phyloP scores from a whole-genome alignment of 2,329 filamentous ascomycete genomes.

The Aspergillus transmontanensis region DNA sequence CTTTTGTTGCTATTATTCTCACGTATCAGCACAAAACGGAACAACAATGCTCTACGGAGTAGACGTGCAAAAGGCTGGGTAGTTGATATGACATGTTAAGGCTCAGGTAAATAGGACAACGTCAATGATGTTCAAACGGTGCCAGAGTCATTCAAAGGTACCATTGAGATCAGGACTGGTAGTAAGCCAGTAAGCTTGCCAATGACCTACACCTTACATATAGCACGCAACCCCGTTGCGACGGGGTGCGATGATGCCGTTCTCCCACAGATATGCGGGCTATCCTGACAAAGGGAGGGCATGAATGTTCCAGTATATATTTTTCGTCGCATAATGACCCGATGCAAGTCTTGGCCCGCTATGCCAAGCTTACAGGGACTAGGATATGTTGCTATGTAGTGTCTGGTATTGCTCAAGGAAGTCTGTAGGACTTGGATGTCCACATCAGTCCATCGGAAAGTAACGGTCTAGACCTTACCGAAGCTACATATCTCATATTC shows the following conservation, averaged over 20 bases:
- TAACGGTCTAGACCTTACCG: not conserved
- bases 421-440: not conserved
- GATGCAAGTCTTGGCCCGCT: not conserved
- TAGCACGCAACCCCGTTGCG: not conserved
- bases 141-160: not conserved
- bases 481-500: not conserved
- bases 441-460: not conserved
- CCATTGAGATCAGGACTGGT: not conserved
- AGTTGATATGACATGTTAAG: not conserved
- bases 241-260: not conserved
- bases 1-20: not conserved
- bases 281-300: not conserved
- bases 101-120: not conserved
- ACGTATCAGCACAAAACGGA: not conserved
- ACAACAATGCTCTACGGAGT: accelerated
- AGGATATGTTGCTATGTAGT: not conserved
- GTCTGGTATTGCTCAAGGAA: not conserved
- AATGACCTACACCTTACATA: not conserved
- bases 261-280: no score
- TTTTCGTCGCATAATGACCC: no score
- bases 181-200: not conserved
- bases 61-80: not conserved
- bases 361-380: not conserved
- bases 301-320: not conserved
- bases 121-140: not conserved